These are phyloP conservation scores for Glaciozyma martinii DNA, from an alignment of 768 basidiomycete genomes.

Conservation along the genomic window DNA sequence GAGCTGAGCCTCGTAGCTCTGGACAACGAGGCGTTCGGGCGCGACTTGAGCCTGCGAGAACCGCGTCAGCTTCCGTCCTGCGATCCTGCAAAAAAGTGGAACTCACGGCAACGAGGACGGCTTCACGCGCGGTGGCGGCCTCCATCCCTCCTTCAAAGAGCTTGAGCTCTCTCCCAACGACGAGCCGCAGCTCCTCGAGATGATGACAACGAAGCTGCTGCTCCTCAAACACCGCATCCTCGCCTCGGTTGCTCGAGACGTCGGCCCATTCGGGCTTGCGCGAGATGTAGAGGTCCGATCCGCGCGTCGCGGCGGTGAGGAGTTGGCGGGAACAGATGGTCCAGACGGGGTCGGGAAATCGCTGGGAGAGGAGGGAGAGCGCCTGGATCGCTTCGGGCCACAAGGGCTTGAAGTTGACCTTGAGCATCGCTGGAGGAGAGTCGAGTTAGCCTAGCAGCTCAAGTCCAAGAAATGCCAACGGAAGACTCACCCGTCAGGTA, in stretches of 20 bases:
- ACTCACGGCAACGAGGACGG: constrained; percentile 17
- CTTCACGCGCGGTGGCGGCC: constrained; percentile 11
- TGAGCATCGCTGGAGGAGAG: constrained; percentile 60
- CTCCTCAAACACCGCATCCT: constrained; percentile 25
- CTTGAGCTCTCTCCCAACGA: constrained; percentile 8
- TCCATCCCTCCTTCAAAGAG: constrained; percentile 19
- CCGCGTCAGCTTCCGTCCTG: no score
- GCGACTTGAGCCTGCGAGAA: constrained; percentile 39
- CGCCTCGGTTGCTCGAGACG: neutral
- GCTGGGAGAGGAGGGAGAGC: constrained; percentile 19
- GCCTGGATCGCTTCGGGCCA: constrained; percentile 64
- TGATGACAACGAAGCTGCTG: constrained; percentile 24
- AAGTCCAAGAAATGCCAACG: neutral
- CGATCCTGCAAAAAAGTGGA: neutral
- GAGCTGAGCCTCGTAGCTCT: constrained; percentile 72
- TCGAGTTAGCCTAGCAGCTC: neutral
- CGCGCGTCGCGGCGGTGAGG: constrained; percentile 22
- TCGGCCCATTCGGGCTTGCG: constrained; percentile 20
- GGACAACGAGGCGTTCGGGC: constrained; percentile 55
- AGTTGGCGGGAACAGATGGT: constrained; percentile 39
- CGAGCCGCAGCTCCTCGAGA: constrained; percentile 17
- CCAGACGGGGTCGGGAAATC: constrained; percentile 32
- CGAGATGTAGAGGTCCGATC: constrained; percentile 22
- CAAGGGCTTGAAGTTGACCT: constrained; percentile 82
- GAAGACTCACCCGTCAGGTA: constrained; percentile 61